Conservation (phyloP, 192 early-diverging fungal genomes). For the Umbelopsis sp. region DNA sequence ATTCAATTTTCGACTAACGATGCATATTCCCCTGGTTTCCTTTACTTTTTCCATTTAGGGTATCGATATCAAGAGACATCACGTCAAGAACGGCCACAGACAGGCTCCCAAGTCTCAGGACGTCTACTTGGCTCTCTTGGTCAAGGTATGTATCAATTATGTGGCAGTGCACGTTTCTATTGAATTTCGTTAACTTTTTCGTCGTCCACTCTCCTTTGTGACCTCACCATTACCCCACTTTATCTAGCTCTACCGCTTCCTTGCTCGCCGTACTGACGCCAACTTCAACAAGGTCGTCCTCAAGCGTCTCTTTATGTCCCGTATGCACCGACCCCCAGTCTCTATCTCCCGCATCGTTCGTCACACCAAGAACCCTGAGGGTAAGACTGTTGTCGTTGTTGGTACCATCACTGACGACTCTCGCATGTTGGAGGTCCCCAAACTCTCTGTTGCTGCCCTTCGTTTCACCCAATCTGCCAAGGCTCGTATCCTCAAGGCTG, state of each 20-base stretch:
- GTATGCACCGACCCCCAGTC: conserved; percentile 94
- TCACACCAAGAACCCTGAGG: conserved; percentile 75
- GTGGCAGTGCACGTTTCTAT: not conserved
- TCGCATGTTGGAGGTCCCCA: conserved; percentile 90
- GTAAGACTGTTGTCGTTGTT: conserved; percentile 93
- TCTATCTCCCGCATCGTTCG: conserved; percentile 86
- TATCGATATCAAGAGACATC: conserved; percentile 99
- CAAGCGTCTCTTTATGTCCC: conserved; percentile 98
- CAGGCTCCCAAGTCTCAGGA: conserved; percentile 90
- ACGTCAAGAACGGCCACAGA: conserved; percentile 94
- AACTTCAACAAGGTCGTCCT: conserved; percentile 99
- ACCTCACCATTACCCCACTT: not conserved
- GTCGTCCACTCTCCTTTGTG: not conserved
- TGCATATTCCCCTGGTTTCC: no score
- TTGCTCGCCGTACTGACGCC: conserved; percentile 98
- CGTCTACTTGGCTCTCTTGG: conserved; percentile 97
- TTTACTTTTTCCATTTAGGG: conserved; percentile 60
- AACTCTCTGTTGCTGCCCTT: conserved; percentile 95
- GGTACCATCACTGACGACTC: conserved; percentile 97
- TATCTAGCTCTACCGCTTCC: conserved; percentile 92
- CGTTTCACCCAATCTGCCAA: conserved; percentile 95
- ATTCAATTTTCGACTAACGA: not conserved
- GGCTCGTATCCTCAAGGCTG: conserved; percentile 97
- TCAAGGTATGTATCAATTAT: conserved; percentile 71
- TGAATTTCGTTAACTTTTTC: not conserved